Base-by-base conservation (phyloP, 768 basidiomycete genomes). In the Vishniacozyma victoriae region DNA sequence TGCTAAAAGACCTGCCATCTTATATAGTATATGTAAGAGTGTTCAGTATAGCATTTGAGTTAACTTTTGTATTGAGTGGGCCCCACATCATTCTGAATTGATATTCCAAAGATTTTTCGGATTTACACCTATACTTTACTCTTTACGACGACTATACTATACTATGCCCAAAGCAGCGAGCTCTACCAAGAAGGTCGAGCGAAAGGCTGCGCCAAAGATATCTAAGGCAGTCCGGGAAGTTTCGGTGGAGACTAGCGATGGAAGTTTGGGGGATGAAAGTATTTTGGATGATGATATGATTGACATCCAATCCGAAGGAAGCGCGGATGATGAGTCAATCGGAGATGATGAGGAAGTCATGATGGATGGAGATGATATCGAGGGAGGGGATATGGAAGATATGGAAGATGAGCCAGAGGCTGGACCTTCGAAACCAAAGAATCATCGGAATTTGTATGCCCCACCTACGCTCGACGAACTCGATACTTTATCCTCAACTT, bases 391-490 rank as follows among this genome's bases (percentile, higher is more conserved):
- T 12, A 45, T 42, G 27, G 50, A 55, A 23, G 41, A 27, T 50
- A 46, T n/a, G 23, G 44, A 36, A n/a, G n/a, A 26, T 22, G 46
- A 56, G 14, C 44, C 41, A 2, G 43, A 47, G n/a, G 62, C 48
- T 16, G 59, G 49, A 2, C 55, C 57, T 25, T 51, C 56, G 16
- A 48, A 47, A n/a, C 54, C 46, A 37, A 64, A 70, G 51, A 57
- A 58, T 27, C n/a, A n/a, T n/a, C n/a, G n/a, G n/a, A n/a, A n/a
- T n/a, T 45, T 68, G 4, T 71, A 62, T 60, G 57, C 62, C 16
- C 62, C 72, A 2, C 73, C 73, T 1, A 74, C 73, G 0, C 22
- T 59, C 16, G 48, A 50, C 12, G 62, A 63, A 41, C 38, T 64
- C 27, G 57, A 61, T 18, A 43, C 41, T 2, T 51, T 64, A 2